These are phyloP conservation scores for Diaporthe sp. DNA, from an alignment of 2,329 filamentous ascomycete species.

Conservation along the genomic window DNA sequence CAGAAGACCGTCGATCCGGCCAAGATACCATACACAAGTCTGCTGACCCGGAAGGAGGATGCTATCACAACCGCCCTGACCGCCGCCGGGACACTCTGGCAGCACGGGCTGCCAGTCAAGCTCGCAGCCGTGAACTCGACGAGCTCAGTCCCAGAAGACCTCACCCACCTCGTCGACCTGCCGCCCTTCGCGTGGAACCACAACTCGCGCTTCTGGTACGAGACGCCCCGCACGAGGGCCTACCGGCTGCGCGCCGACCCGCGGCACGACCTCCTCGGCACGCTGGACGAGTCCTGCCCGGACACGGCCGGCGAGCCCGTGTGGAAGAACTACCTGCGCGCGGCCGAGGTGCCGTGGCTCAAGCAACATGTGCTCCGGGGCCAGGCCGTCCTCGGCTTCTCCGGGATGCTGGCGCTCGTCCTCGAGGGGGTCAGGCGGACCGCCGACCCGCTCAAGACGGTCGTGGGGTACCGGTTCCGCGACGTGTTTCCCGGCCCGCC, in stretches of 20 bases:
- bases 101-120: constrained; percentile 28
- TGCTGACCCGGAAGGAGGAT: constrained; percentile 28
- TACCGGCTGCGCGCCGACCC: constrained; percentile 28
- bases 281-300: constrained; percentile 23
- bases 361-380: constrained; percentile 51
- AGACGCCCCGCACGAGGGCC: constrained; percentile 44
- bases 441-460: constrained; percentile 22
- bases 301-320: constrained; percentile 42
- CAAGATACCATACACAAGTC: constrained; percentile 24
- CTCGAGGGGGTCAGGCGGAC: constrained; percentile 23
- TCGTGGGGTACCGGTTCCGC: constrained; percentile 23
- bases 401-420: constrained; percentile 23
- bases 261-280: constrained; percentile 35
- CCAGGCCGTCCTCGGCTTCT: constrained; percentile 11
- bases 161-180: constrained; percentile 50
- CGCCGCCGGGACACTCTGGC: constrained; percentile 14
- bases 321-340: constrained; percentile 28
- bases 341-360: constrained; percentile 45
- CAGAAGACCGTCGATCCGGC: constrained; percentile 36
- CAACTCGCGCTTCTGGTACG: constrained; percentile 56
- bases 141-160: constrained; percentile 37
- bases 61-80: constrained; percentile 28
- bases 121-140: constrained; percentile 27
- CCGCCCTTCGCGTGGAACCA: constrained; percentile 64
- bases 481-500: constrained; percentile 30